phyloP scores from a whole-genome alignment of 192 early-diverging fungal species.

The Rhizophlyctis rosea region DNA sequence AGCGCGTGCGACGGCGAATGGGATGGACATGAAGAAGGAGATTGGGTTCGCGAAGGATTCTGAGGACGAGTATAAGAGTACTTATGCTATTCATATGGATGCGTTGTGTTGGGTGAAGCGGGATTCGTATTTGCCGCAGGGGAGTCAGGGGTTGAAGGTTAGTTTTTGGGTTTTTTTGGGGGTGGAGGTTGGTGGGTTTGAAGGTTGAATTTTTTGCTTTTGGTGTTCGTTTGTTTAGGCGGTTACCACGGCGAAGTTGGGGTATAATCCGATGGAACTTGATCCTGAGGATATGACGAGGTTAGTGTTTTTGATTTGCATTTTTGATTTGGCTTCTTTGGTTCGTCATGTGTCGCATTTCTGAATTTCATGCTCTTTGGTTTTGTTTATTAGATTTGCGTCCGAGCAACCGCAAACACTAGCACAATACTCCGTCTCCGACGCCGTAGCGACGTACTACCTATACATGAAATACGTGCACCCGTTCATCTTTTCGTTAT shows the following conservation, averaged over 20 bases:
- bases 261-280: conserved; percentile 97
- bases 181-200: conserved; percentile 4
- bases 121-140: conserved; percentile 94
- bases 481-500: conserved; percentile 98
- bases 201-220: conserved; percentile 11
- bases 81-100: conserved; percentile 91
- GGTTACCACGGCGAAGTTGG: conserved; percentile 92
- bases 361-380: not conserved
- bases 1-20: conserved; percentile 71
- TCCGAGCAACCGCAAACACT: conserved; percentile 86
- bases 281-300: conserved; percentile 99
- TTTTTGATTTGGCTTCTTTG: not conserved
- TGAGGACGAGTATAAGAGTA: conserved; percentile 82
- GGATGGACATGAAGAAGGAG: conserved; percentile 83
- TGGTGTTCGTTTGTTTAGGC: too few relatives aligned
- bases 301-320: conserved; percentile 32
- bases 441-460: conserved; percentile 99
- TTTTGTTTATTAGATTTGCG: conserved; percentile 62
- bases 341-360: not conserved
- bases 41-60: conserved; percentile 82
- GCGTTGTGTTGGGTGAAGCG: conserved; percentile 97
- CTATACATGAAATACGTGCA: conserved; percentile 99
- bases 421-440: conserved; percentile 98
- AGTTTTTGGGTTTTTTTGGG: not conserved
- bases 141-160: conserved; percentile 91